phyloP scores from a whole-genome alignment of 306 rosid species.

The Casuarina glauca region DNA sequence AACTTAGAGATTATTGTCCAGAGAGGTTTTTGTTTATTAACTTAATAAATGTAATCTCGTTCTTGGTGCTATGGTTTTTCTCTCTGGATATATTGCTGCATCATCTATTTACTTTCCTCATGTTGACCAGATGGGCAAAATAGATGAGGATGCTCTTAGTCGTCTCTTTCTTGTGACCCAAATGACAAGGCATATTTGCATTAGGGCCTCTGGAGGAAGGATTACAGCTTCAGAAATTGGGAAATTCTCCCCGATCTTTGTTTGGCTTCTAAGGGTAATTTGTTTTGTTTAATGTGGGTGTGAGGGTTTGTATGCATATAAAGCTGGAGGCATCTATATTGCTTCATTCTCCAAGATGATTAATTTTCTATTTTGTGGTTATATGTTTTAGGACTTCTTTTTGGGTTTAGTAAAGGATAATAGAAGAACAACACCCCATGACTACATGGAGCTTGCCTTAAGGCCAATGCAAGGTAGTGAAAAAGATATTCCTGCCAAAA shows the following conservation, averaged over 20 bases:
- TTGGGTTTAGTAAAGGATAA: conserved; percentile 74
- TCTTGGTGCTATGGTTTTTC: neutral
- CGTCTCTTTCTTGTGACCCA: conserved; percentile 95
- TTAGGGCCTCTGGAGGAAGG: conserved; percentile 82
- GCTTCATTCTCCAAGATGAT: neutral
- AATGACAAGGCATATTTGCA: conserved; percentile 92
- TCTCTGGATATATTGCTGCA: conserved; percentile 17
- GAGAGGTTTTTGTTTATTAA: neutral
- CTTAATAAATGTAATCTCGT: neutral
- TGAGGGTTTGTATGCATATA: neutral
- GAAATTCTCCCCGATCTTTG: conserved; percentile 90
- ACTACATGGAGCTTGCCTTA: conserved; percentile 4
- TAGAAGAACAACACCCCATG: conserved; percentile 92
- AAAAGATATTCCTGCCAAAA: too few species aligned
- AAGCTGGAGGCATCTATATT: neutral
- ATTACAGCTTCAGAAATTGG: conserved; percentile 77
- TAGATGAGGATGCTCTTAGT: conserved; percentile 90
- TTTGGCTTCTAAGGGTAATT: conserved; percentile 93
- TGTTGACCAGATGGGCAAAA: conserved; percentile 78
- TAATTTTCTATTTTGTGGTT: neutral
- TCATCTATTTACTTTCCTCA: conserved; percentile 22
- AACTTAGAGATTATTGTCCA: neutral
- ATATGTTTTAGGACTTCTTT: conserved; percentile 74
- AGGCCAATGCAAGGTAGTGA: too few species aligned
- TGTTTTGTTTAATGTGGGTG: neutral